Base-by-base conservation (phyloP, 164 flowering plant genomes). In the Tetracentron sinense region DNA sequence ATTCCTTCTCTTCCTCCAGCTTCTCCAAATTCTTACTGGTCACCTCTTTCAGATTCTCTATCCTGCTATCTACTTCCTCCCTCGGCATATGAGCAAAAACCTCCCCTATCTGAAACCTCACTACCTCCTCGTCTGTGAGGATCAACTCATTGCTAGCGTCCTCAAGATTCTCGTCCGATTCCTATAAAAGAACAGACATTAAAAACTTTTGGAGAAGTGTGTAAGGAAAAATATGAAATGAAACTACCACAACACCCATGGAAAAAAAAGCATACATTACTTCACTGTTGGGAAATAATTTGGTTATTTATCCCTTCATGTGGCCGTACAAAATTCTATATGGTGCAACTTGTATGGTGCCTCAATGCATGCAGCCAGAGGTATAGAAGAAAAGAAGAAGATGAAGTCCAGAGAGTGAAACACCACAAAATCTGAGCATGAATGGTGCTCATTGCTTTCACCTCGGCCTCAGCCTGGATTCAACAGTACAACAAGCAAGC, bases 111-210 rank as follows among this genome's bases (percentile, higher is more conserved):
- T 93, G 98, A 77, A 90, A 86, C 15, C 95, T 82, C 23, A 89
- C 80, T 33, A 79, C 74, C 4, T 90, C 98, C 69, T 94, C 98
- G 68, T 94, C 97, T 3, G 95, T 80, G 29, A 94, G 88, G 72
- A 94, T 94, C 79, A 94, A 68, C 67, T 94, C 98, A 56, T 91
- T 89, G 82, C 96, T 72, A 14, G 97, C 96, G 78, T 94, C 98
- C 80, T 94, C 98, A 50, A 90, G 75, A 64, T 78, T 94, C 10
- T 91, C 98, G 69, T 78, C 79, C 63, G 81, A 58, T 83, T 93
- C 98, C 97, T 93, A 79, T 17, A 49, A 21, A 64, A 4, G n/a
- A 62, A n/a, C 14, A 7, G 17, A 8, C 21, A 53, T 15, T 11
- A 8, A 38, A 38, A 38, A 38, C n/a, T n/a, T n/a, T n/a, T n/a